Conservation (phyloP, 768 basidiomycete species). For the Hirschioporus abietinus region DNA sequence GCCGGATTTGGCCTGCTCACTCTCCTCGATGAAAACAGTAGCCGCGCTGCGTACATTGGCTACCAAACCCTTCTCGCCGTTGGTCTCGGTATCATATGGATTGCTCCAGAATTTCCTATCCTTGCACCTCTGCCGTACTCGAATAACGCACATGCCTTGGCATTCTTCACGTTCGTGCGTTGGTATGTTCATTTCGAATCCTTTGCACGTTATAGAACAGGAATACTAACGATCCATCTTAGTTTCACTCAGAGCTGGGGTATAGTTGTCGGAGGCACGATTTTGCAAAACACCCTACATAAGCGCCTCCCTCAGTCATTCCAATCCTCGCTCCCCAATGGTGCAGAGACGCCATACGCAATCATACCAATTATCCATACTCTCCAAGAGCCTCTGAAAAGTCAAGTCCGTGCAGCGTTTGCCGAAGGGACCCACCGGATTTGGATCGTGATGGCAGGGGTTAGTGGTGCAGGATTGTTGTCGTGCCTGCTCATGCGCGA, state of each 20-base stretch:
- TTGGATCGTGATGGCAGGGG: constrained; percentile 27
- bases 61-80: constrained; percentile 21
- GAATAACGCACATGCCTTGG: constrained; percentile 38
- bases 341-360: constrained; percentile 22
- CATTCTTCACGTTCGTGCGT: constrained; percentile 36
- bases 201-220: constrained; percentile 13
- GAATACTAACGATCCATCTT: neutral
- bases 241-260: constrained; percentile 26
- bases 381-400: constrained; percentile 23
- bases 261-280: constrained; percentile 27
- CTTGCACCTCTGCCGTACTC: constrained; percentile 39
- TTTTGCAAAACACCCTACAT: constrained; percentile 32
- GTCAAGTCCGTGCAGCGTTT: constrained; percentile 26
- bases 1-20: constrained; percentile 33
- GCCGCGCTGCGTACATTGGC: constrained; percentile 21
- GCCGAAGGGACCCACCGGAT: constrained; percentile 23
- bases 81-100: constrained; percentile 12
- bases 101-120: constrained; percentile 35
- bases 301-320: constrained; percentile 24
- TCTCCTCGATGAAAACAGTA: constrained; percentile 19
- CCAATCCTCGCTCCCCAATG: constrained; percentile 16
- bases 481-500: constrained; percentile 20
- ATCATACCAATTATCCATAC: constrained; percentile 21
- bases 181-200: constrained; percentile 23
- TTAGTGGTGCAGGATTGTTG: constrained; percentile 24